These are phyloP conservation scores for Albugo candida DNA, from an alignment of 352 stramenopile genomes.

Conservation along the genomic window DNA sequence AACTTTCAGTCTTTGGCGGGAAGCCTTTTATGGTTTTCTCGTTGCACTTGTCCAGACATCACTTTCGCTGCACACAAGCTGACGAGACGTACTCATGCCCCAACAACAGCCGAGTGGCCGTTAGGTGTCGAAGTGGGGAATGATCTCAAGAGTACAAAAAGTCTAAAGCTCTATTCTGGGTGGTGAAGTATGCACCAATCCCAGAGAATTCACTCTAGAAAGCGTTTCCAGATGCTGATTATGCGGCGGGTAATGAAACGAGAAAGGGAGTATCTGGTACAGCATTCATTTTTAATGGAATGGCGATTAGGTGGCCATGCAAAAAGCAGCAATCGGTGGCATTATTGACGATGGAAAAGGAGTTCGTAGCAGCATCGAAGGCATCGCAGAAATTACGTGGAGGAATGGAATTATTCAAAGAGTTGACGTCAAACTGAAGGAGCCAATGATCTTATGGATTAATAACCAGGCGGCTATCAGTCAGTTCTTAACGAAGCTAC, in stretches of 20 bases:
- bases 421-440: neutral
- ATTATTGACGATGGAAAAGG: conserved; percentile 9
- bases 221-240: conserved; percentile 10
- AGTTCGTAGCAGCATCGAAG: conserved; percentile 5
- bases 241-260: conserved; percentile 1
- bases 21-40: conserved; percentile 13
- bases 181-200: neutral
- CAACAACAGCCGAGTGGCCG: conserved; percentile 1
- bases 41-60: conserved; percentile 14
- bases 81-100: conserved; percentile 6
- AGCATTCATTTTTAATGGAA: conserved; percentile 6
- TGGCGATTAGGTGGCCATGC: conserved; percentile 2
- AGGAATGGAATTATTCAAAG: conserved; percentile 1
- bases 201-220: neutral
- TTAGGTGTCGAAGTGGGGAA: conserved; percentile 2
- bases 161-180: conserved; percentile 4
- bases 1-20: conserved; percentile 19
- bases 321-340: conserved; percentile 6
- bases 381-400: conserved; percentile 1
- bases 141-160: conserved; percentile 9
- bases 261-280: conserved; percentile 9
- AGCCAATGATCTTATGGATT: neutral
- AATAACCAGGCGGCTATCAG: conserved; percentile 6
- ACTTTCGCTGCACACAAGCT: conserved; percentile 9
- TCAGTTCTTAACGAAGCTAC: conserved; percentile 5